phyloP scores from a whole-genome alignment of 305 asterid species.

The Withania somnifera region DNA sequence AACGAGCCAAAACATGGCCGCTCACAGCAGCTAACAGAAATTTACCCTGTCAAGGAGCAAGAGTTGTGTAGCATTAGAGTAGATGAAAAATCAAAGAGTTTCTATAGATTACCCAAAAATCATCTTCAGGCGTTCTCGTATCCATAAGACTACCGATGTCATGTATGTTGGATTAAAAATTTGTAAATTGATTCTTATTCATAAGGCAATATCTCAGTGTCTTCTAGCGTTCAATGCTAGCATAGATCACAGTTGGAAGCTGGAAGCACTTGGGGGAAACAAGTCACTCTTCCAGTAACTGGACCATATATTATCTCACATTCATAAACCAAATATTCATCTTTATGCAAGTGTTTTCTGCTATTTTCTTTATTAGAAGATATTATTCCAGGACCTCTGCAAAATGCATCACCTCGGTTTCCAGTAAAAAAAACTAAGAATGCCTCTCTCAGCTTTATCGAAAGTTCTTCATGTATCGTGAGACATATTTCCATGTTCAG shows the following conservation, averaged over 20 bases:
- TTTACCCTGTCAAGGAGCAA: conserved; percentile 70
- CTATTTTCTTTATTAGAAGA: not conserved
- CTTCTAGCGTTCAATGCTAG: not conserved
- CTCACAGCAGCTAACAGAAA: conserved; percentile 98
- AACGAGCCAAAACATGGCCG: conserved; percentile 98
- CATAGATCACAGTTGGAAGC: not conserved
- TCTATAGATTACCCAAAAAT: not conserved
- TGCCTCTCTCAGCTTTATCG: not conserved
- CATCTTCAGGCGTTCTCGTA: not conserved
- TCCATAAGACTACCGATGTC: not conserved
- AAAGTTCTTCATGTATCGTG: not conserved
- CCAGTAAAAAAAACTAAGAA: not conserved
- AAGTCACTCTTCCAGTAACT: not conserved
- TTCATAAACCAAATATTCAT: not conserved
- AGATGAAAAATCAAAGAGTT: not conserved
- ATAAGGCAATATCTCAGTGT: not conserved
- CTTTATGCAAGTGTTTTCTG: not conserved
- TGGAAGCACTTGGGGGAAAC: not conserved
- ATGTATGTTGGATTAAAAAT: not conserved
- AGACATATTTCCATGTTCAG: not conserved
- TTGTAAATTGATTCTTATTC: not conserved
- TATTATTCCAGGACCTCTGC: not conserved
- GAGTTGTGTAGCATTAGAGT: not conserved
- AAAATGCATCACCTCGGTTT: not conserved
- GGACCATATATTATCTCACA: not conserved